These are phyloP conservation scores for Wallacemonas sp. DNA, from an alignment of 208 protist genomes.

Conservation along the genomic window DNA sequence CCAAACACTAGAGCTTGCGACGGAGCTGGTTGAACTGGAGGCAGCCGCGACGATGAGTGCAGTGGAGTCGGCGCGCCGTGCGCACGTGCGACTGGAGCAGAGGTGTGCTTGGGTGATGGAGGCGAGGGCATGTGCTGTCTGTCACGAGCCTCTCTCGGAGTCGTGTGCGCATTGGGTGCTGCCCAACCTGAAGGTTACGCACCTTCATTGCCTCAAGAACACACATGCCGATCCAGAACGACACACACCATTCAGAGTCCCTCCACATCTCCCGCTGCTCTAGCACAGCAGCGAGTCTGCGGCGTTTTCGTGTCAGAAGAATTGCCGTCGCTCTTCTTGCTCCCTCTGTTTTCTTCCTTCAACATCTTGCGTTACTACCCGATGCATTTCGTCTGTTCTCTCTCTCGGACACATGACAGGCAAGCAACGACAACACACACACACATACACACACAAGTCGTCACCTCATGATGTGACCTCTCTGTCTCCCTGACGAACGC, in stretches of 20 bases:
- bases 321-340: background rate
- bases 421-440: too few species aligned
- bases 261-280: background rate
- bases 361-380: background rate
- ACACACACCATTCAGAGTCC: background rate
- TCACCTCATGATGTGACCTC: too few species aligned
- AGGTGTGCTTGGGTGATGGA: constrained; percentile 43
- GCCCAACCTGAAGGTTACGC: constrained; percentile 57
- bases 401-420: background rate
- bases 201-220: constrained; percentile 52
- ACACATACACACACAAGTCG: too few species aligned
- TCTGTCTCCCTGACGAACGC: too few species aligned
- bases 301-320: too few species aligned
- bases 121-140: constrained; percentile 39
- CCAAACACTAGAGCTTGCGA: constrained; percentile 30
- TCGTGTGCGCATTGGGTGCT: constrained; percentile 37
- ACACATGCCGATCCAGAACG: constrained; percentile 50
- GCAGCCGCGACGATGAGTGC: constrained; percentile 23
- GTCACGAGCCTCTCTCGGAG: constrained; percentile 30
- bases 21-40: constrained; percentile 24
- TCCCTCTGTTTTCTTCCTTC: background rate
- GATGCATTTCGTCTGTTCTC: background rate
- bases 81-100: constrained; percentile 31
- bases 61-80: constrained; percentile 18
- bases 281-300: too few species aligned